phyloP scores from a whole-genome alignment of 176 grass and related monocot genomes.

The Guadua angustifolia region DNA sequence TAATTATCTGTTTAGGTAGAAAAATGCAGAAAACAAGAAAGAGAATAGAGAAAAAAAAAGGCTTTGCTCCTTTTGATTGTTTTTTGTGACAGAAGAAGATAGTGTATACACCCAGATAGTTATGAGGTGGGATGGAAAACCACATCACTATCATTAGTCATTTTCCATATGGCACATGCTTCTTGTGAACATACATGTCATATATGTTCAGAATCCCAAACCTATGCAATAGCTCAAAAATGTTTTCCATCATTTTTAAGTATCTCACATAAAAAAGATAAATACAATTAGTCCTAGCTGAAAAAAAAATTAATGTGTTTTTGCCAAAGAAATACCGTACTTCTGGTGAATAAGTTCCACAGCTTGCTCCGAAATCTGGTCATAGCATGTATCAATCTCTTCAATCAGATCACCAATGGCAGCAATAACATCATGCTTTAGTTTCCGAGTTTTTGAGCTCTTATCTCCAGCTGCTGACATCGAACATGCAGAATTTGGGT shows the following conservation, averaged over 20 bases:
- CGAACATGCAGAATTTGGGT: constrained; percentile 38
- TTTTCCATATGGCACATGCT: neutral
- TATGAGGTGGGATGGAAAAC: neutral
- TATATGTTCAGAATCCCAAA: neutral
- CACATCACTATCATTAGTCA: neutral
- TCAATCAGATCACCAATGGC: constrained; percentile 90
- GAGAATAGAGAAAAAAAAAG: neutral
- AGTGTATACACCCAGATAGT: neutral
- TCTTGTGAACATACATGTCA: neutral
- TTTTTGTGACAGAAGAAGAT: neutral
- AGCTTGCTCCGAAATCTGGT: constrained; percentile 92
- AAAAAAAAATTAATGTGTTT: constrained; percentile 9
- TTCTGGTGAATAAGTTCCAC: constrained; percentile 99
- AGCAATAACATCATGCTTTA: constrained; percentile 97
- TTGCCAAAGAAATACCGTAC: constrained; percentile 49
- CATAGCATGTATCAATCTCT: constrained; percentile 90
- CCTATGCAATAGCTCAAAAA: constrained; percentile 2
- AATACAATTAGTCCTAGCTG: constrained; percentile 1
- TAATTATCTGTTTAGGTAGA: neutral
- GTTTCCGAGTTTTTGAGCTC: constrained; percentile 66
- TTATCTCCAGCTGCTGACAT: constrained; percentile 69
- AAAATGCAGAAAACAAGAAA: neutral
- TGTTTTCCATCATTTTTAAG: neutral
- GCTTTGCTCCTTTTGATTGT: neutral
- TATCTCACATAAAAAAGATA: neutral